Evolutionary conservation across 371 early-diverging fungal genomes (phyloP), one percentile per base, ranked within the genome.

Genomic region (Dinochytrium kinnereticum): DNA sequence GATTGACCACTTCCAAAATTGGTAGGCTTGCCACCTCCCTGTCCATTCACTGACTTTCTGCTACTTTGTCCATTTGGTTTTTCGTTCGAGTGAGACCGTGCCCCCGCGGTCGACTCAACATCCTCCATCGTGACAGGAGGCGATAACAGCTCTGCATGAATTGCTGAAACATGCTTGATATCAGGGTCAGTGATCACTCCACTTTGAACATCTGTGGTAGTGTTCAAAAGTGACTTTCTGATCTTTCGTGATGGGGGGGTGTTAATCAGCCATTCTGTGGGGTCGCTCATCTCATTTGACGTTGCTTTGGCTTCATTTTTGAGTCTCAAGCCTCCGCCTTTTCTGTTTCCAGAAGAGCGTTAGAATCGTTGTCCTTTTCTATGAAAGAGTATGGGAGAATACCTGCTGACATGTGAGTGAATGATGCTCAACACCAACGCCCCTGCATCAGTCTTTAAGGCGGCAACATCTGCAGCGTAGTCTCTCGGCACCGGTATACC

Each of bases 341-440:
- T 44, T 19, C 44, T 44, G 36, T 61, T 61, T 61, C 24, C 26
- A 34, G 61, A 13, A 21, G 49, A 44, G 21, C 49, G 10, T 44
- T 44, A 44, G 49, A 13, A 44, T 44, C 49, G 21, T 44, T 21
- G 21, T 55, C 7, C 13, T 55, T 7, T 21, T 55, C 30, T 10
- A 7, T 7, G 57, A 13, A 55, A 55, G 26, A 10, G 3, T 10
- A 31, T 21, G 61, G 34, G 13, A n/a, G 24, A 53, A 53, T 69
- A 66, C 61, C 61, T 61, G 28, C 7, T 61, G 34, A 61, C 61
- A 50, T 75, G 75, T 38, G 40, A 44, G 34, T 75, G 70, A n/a
- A 75, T 53, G 34, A 75, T 69, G 44, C 70, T 64, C 33, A 75
- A 53, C 3, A 70, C 75, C n/a, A 75, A 24, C 19, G 75, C 77